Conservation (phyloP, 768 basidiomycete species). For the Suillus placidus region DNA sequence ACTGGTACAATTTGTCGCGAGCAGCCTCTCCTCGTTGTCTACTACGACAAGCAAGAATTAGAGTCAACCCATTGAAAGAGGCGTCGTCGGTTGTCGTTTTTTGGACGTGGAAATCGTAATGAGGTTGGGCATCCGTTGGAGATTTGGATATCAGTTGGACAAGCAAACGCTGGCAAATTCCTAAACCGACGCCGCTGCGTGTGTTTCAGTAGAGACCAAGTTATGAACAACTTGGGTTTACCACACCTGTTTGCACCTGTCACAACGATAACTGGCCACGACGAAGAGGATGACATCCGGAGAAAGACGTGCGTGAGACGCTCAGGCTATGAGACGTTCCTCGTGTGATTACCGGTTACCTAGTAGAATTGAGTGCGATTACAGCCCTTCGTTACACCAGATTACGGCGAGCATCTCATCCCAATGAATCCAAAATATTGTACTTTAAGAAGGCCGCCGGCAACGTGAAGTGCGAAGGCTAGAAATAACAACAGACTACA, state of each 20-base stretch:
- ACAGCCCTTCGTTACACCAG: not conserved
- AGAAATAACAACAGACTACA: conserved; percentile 1
- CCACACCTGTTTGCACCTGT: conserved; percentile 72
- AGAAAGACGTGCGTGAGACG: conserved; percentile 6
- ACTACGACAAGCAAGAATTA: conserved; percentile 83
- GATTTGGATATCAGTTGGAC: conserved; percentile 57
- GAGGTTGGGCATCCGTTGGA: conserved; percentile 55
- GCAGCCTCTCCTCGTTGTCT: conserved; percentile 64
- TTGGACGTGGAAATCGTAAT: conserved; percentile 25
- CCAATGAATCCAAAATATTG: not conserved
- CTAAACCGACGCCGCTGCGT: conserved; percentile 79
- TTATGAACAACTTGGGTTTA: not conserved
- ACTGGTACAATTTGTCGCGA: conserved; percentile 49
- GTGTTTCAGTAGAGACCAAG: not conserved
- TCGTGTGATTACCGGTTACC: not conserved
- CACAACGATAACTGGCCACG: conserved; percentile 57
- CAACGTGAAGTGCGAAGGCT: not conserved
- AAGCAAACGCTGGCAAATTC: conserved; percentile 79
- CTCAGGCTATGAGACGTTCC: not conserved
- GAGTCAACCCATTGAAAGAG: conserved; percentile 58
- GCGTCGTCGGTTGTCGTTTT: conserved; percentile 22
- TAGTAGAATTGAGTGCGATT: not conserved
- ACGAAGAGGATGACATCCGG: conserved; percentile 29
- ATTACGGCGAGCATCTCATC: not conserved
- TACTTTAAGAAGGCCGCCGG: conserved; percentile 2